Evolutionary conservation across 2,329 filamentous ascomycete genomes (phyloP).

Genomic region (Talaromyces sp.): DNA sequence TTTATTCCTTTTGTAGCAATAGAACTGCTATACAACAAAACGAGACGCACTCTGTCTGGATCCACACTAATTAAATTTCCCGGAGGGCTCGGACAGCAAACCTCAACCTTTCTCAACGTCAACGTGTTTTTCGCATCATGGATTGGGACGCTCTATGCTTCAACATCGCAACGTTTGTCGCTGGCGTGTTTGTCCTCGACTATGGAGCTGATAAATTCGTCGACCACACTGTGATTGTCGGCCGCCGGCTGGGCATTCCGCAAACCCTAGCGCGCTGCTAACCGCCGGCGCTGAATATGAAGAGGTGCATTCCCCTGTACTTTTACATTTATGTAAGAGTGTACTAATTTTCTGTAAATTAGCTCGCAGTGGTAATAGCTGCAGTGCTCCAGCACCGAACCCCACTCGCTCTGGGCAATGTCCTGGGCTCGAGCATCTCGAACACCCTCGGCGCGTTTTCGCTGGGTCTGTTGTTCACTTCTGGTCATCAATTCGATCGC

Average conservation of each 20-base stretch:
- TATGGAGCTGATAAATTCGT: slow-evolving; percentile 50
- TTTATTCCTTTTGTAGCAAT: too few relatives aligned
- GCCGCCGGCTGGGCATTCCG: slow-evolving; percentile 40
- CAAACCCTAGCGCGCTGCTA: slow-evolving; percentile 45
- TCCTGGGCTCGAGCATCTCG: slow-evolving; percentile 51
- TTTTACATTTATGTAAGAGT: too few relatives aligned
- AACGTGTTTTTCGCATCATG: slow-evolving; percentile 10
- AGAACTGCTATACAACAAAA: too few relatives aligned
- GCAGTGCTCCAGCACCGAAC: slow-evolving; percentile 42
- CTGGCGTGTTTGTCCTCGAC: slow-evolving; percentile 46
- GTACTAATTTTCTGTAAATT: neutral
- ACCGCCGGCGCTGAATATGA: slow-evolving; percentile 54
- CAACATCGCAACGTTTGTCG: slow-evolving; percentile 32
- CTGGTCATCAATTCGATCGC: slow-evolving; percentile 36
- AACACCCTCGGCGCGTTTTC: slow-evolving; percentile 54
- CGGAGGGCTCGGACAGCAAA: too few relatives aligned
- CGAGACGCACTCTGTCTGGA: too few relatives aligned
- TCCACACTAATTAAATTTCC: neutral
- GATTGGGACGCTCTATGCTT: slow-evolving; percentile 33
- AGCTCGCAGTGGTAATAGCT: slow-evolving; percentile 47
- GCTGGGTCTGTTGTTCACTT: slow-evolving; percentile 44
- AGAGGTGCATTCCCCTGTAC: slow-evolving; percentile 34
- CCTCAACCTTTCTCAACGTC: neutral
- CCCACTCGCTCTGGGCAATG: slow-evolving; percentile 50
- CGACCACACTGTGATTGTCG: slow-evolving; percentile 46